These are phyloP conservation scores for Dendrobium huoshanense DNA, from an alignment of 106 monocot species.

Conservation along the genomic window DNA sequence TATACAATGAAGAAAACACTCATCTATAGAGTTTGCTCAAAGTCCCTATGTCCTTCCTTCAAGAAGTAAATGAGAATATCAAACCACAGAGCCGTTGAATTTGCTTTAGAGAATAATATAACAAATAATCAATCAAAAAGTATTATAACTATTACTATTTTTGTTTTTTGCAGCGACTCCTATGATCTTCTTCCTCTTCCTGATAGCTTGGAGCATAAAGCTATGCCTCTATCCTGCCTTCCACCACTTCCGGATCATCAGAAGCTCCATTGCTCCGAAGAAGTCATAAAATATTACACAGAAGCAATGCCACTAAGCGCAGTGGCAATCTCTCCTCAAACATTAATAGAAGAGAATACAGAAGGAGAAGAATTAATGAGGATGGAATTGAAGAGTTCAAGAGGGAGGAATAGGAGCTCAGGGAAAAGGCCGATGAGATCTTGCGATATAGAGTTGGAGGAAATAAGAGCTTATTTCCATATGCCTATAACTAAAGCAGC, in stretches of 20 bases:
- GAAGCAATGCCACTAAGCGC: neutral
- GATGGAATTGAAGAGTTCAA: neutral
- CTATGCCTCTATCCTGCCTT: neutral
- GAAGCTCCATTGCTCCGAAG: neutral
- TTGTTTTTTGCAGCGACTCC: neutral
- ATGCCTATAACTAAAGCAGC: slow-evolving; percentile 74
- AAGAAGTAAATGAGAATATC: too few relatives aligned
- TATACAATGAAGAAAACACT: too few relatives aligned
- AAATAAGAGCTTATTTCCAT: slow-evolving; percentile 50
- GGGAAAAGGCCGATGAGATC: slow-evolving; percentile 17
- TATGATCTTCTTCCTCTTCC: slow-evolving; percentile 1
- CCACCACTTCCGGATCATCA: neutral
- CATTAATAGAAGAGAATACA: too few relatives aligned
- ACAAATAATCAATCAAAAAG: too few relatives aligned
- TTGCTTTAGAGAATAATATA: too few relatives aligned
- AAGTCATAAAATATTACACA: neutral
- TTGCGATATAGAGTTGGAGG: slow-evolving; percentile 43
- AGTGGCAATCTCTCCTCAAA: neutral
- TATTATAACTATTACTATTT: neutral
- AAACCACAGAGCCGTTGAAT: too few relatives aligned
- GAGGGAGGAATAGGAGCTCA: neutral
- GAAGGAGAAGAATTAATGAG: neutral
- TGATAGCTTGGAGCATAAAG: neutral
- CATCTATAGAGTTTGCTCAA: too few relatives aligned
- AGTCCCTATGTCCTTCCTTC: too few relatives aligned